Percentiles rank a stretch among this genome's conserved stretches.
Conservation (phyloP, 768 basidiomycete genomes). For the Leucogyrophana mollusca region DNA sequence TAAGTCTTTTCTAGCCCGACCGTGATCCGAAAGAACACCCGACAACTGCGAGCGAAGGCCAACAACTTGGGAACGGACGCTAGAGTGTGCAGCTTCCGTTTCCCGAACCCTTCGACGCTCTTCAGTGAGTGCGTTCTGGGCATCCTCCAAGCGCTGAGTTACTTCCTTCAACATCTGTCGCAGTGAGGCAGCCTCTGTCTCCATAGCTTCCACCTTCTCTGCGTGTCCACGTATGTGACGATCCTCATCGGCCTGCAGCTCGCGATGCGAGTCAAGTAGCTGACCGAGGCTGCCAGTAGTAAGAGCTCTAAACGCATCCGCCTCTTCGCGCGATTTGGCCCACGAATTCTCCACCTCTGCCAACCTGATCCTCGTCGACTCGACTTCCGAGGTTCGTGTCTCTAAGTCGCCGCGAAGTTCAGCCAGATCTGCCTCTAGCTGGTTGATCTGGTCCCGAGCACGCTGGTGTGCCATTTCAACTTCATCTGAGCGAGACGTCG, state of each 20-base stretch:
- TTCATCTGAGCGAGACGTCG: conserved; percentile 76
- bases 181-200: conserved; percentile 72
- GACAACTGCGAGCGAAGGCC: conserved; percentile 75
- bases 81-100: conserved; percentile 60
- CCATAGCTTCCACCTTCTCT: conserved; percentile 81
- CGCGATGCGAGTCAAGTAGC: conserved; percentile 83
- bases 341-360: conserved; percentile 87
- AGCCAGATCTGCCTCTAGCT: conserved; percentile 73
- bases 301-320: conserved; percentile 82
- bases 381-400: conserved; percentile 68
- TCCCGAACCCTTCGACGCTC: conserved; percentile 67
- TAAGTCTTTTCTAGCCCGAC: conserved; percentile 68
- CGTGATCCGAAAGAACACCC: conserved; percentile 64
- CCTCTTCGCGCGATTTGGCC: conserved; percentile 91
- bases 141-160: conserved; percentile 66
- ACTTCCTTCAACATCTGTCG: conserved; percentile 80
- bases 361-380: conserved; percentile 61
- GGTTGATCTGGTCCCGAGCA: conserved; percentile 63
- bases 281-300: conserved; percentile 87
- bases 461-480: conserved; percentile 72
- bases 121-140: conserved; percentile 60
- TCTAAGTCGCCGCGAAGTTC: conserved; percentile 85
- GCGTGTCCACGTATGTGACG: conserved; percentile 69
- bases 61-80: conserved; percentile 70
- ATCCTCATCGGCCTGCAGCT: conserved; percentile 83